phyloP scores from a whole-genome alignment of 768 basidiomycete species.

The Phylloporus sp. region DNA sequence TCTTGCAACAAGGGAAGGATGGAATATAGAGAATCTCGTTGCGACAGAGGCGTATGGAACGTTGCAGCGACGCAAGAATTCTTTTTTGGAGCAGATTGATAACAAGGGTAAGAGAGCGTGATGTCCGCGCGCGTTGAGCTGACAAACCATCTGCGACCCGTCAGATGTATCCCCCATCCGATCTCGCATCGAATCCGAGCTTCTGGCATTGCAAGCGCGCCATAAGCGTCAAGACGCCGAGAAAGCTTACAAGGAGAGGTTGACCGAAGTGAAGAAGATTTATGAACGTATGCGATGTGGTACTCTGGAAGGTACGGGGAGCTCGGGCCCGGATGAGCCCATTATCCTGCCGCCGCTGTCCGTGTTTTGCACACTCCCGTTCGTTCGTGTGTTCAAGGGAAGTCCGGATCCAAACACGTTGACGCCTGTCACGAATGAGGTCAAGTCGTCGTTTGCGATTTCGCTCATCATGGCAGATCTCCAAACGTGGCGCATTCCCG shows the following conservation, averaged over 20 bases:
- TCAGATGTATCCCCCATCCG: conserved; percentile 21
- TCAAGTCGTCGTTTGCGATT: conserved; percentile 30
- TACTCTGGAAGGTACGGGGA: background rate
- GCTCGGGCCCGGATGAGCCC: background rate
- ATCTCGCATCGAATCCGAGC: conserved; percentile 26
- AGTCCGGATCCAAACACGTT: conserved; percentile 17
- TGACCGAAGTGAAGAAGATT: conserved; percentile 37
- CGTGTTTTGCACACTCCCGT: conserved; percentile 47
- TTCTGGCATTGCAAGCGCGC: conserved; percentile 22
- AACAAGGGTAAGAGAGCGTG: conserved; percentile 31
- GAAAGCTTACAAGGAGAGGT: conserved; percentile 19
- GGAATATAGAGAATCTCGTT: conserved; percentile 39
- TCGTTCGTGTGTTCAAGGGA: conserved; percentile 35
- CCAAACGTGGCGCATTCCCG: conserved; percentile 42
- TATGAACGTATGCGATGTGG: conserved; percentile 43
- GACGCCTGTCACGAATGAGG: conserved; percentile 2
- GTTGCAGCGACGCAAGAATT: conserved; percentile 36
- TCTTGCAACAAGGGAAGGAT: conserved; percentile 39
- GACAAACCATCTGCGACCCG: background rate
- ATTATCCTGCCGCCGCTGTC: conserved; percentile 40
- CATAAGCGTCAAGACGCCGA: conserved; percentile 28
- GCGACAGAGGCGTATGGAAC: conserved; percentile 36
- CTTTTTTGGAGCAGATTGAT: conserved; percentile 36
- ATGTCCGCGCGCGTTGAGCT: background rate
- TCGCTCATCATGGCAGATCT: conserved; percentile 43